These are phyloP conservation scores for Wickerhamiella azyma DNA, from an alignment of 805 yeast species.

Conservation along the genomic window DNA sequence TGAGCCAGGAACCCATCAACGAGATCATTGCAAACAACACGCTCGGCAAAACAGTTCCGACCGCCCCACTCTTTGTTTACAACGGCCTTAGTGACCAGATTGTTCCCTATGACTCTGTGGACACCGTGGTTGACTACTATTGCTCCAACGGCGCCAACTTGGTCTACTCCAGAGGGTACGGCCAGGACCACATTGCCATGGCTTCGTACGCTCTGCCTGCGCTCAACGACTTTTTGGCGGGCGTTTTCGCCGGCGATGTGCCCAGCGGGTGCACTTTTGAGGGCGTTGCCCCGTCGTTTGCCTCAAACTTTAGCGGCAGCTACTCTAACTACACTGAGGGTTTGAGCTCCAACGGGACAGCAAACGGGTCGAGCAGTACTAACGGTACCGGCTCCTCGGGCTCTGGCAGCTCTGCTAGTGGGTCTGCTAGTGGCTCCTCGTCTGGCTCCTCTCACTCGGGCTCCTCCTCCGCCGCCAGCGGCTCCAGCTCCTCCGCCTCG, in stretches of 20 bases:
- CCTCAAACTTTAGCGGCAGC: background rate
- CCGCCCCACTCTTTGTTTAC: conserved; percentile 18
- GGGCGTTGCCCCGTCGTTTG: conserved; percentile 7
- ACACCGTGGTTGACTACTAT: conserved; percentile 14
- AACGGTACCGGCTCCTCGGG: background rate
- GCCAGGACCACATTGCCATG: conserved; percentile 10
- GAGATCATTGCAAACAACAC: conserved; percentile 15
- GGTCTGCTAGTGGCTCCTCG: background rate
- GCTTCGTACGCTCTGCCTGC: background rate
- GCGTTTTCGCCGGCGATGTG: background rate
- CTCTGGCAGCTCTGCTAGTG: background rate
- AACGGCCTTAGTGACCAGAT: conserved; percentile 21
- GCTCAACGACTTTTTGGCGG: background rate
- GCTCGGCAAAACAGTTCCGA: conserved; percentile 18
- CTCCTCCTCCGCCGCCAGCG: background rate
- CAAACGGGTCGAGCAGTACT: background rate
- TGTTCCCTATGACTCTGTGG: conserved; percentile 16
- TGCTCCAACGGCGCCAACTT: conserved; percentile 20
- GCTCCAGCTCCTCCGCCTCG: background rate
- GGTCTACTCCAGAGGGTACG: conserved; percentile 13
- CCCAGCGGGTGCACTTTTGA: conserved; percentile 4
- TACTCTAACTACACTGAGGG: background rate
- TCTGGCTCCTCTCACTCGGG: background rate
- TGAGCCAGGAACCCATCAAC: conserved; percentile 10
- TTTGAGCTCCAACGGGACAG: background rate